A percentile compares a stretch with the other conserved stretches of the same genome.
phyloP scores from a whole-genome alignment of 73 alveolate species.

The Tetrahymena elliotti region DNA sequence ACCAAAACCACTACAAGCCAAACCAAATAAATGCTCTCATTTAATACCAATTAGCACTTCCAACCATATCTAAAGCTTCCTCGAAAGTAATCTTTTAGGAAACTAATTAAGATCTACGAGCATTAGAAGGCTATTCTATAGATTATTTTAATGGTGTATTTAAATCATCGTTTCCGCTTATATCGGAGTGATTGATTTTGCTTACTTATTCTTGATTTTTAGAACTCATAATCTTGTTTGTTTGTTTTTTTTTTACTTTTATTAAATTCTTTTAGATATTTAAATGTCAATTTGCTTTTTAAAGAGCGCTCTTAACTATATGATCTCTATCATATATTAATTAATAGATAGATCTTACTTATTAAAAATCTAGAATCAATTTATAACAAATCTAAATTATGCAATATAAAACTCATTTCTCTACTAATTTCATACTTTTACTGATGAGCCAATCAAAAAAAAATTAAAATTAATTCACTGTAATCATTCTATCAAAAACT shows the following conservation, averaged over 20 bases:
- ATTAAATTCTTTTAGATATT: not conserved
- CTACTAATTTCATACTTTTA: not conserved
- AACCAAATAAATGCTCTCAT: slow-evolving; percentile 16
- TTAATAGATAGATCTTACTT: too few species aligned
- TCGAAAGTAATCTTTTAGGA: slow-evolving; percentile 8
- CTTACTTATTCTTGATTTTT: not conserved
- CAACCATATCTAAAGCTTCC: slow-evolving; percentile 25
- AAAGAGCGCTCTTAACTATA: not conserved
- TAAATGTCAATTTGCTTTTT: not conserved
- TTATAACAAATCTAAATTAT: not conserved
- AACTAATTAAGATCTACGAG: not conserved
- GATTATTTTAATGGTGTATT: not conserved
- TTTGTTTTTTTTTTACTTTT: not conserved
- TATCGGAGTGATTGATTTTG: not conserved
- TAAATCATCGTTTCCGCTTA: not conserved
- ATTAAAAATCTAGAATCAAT: not conserved
- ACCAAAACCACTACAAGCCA: slow-evolving; percentile 27
- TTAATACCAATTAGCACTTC: slow-evolving; percentile 19
- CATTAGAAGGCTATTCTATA: not conserved
- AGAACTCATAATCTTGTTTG: not conserved
- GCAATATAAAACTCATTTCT: not conserved
- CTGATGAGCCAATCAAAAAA: not conserved
- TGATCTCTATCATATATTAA: too few species aligned
- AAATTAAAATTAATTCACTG: not conserved
- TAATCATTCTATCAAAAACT: not conserved